phyloP scores from a whole-genome alignment of 208 protist genomes.

The Trypanosoma theileri region DNA sequence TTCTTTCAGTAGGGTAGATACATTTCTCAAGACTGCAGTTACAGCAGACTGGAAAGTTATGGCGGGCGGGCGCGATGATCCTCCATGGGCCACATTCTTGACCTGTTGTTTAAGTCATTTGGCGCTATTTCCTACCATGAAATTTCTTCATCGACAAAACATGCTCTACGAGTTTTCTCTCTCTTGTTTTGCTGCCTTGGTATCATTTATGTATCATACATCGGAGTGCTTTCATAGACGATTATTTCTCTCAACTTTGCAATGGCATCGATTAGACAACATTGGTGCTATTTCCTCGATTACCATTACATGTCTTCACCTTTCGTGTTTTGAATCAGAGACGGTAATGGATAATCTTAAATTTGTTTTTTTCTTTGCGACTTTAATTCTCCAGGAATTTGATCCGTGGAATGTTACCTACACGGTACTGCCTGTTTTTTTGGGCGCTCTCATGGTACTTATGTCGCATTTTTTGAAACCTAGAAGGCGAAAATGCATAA shows the following conservation, averaged over 20 bases:
- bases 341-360: slow-evolving; percentile 21
- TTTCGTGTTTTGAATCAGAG: slow-evolving; percentile 26
- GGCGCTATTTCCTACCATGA: slow-evolving; percentile 38
- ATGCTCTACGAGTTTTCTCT: slow-evolving; percentile 35
- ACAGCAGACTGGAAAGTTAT: neutral
- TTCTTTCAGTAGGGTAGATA: neutral
- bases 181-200: slow-evolving; percentile 27
- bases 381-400: slow-evolving; percentile 31
- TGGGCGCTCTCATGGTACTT: slow-evolving; percentile 15
- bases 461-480: slow-evolving; percentile 17
- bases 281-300: slow-evolving; percentile 30
- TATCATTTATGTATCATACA: slow-evolving; percentile 32
- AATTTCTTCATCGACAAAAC: slow-evolving; percentile 28
- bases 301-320: slow-evolving; percentile 23
- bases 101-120: slow-evolving; percentile 55
- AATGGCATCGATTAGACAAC: slow-evolving; percentile 41
- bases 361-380: slow-evolving; percentile 28
- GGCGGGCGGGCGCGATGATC: neutral
- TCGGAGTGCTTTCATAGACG: slow-evolving; percentile 24
- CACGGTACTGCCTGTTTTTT: slow-evolving; percentile 27
- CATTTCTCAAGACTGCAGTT: neutral
- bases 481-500: slow-evolving; percentile 10
- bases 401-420: slow-evolving; percentile 34
- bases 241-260: slow-evolving; percentile 32
- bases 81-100: slow-evolving; percentile 33